These are phyloP conservation scores for Lachnellula subtilissima DNA, from an alignment of 2,329 filamentous ascomycete genomes.

Conservation along the genomic window DNA sequence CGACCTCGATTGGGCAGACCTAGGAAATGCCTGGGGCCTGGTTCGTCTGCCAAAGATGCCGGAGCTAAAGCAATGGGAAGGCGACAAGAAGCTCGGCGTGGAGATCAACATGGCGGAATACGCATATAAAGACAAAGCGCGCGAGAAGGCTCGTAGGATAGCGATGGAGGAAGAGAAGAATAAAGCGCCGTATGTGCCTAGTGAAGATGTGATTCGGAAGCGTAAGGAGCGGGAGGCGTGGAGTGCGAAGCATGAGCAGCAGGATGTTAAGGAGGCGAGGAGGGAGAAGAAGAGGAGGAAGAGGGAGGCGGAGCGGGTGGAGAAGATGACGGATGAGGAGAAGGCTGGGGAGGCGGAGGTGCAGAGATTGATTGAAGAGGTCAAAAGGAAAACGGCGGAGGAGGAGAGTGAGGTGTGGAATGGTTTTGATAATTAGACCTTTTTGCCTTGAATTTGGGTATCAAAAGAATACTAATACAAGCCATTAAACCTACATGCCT, in stretches of 20 bases:
- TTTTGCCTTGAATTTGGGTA: background rate
- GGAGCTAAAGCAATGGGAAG: constrained; percentile 70
- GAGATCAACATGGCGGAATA: constrained; percentile 64
- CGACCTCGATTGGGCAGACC: constrained; percentile 80
- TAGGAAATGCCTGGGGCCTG: constrained; percentile 80
- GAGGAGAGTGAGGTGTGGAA: constrained; percentile 34
- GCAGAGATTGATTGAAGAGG: constrained; percentile 57
- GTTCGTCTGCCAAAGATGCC: constrained; percentile 90
- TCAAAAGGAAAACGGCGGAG: constrained; percentile 47
- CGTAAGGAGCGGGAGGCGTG: constrained; percentile 63
- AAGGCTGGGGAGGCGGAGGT: constrained; percentile 59
- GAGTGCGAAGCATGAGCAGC: constrained; percentile 66
- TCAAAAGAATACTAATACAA: background rate
- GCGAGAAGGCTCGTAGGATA: constrained; percentile 60
- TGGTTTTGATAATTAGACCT: constrained; percentile 29
- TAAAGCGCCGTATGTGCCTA: constrained; percentile 34
- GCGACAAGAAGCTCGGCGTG: constrained; percentile 58
- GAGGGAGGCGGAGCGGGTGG: constrained; percentile 57
- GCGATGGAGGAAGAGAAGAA: constrained; percentile 48
- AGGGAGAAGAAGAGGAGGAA: constrained; percentile 61
- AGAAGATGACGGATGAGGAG: constrained; percentile 67
- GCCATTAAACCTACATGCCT: too few relatives aligned
- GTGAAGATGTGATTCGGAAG: constrained; percentile 46
- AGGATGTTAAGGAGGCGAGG: constrained; percentile 56
- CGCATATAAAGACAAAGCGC: constrained; percentile 65